These are phyloP conservation scores for Backusella morwellensis DNA, from an alignment of 192 early-diverging fungal genomes.

Conservation along the genomic window DNA sequence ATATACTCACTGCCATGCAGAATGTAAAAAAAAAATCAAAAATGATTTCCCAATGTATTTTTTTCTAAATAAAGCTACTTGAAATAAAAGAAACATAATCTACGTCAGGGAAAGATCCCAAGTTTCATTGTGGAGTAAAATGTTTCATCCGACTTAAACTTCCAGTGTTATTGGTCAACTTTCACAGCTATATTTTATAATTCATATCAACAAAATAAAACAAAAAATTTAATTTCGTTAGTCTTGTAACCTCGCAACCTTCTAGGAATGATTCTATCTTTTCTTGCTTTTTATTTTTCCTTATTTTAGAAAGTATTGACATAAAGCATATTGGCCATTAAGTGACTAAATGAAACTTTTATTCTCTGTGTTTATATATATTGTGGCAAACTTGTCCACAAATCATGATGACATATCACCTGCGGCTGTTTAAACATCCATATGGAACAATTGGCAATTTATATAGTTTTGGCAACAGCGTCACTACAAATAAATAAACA, in stretches of 20 bases:
- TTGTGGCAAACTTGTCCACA: neutral
- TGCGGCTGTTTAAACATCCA: constrained; percentile 4
- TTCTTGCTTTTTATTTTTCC: neutral
- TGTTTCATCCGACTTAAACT: constrained; percentile 1
- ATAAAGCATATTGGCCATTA: neutral
- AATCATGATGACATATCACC: neutral
- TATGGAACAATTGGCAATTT: constrained; percentile 4
- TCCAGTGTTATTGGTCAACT: neutral
- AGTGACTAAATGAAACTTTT: neutral
- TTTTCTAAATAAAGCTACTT: neutral
- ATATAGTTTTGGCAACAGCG: constrained; percentile 7
- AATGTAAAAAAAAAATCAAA: constrained; percentile 24
- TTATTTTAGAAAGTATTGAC: constrained; percentile 5
- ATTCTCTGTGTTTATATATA: neutral
- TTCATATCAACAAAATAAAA: neutral
- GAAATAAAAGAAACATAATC: neutral
- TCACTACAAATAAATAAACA: constrained; percentile 3
- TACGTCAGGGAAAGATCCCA: constrained; percentile 12
- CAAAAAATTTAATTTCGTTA: neutral
- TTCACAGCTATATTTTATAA: neutral
- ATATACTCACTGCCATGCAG: too few relatives aligned
- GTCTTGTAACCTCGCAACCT: neutral
- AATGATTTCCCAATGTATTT: constrained; percentile 25
- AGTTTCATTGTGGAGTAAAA: constrained; percentile 24
- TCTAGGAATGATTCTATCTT: neutral